A percentile compares a stretch with the other conserved stretches of the same genome.
These are phyloP conservation scores for Aspergillus proliferans DNA, from an alignment of 2,329 filamentous ascomycete genomes.

Conservation along the genomic window DNA sequence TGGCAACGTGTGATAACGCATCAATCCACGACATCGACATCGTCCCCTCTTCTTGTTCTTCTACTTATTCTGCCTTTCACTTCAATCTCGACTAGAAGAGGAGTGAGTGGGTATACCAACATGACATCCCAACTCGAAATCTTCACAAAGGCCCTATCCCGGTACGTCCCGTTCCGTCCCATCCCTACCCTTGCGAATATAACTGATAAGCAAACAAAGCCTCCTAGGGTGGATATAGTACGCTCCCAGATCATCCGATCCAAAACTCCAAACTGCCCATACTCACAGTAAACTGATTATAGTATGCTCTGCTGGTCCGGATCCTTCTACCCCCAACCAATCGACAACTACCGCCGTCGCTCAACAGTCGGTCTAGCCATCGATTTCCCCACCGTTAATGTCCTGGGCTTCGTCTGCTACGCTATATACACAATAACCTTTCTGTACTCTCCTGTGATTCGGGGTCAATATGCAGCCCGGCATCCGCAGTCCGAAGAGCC, in stretches of 20 bases:
- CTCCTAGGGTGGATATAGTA: constrained; percentile 69
- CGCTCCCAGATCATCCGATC: constrained; percentile 10
- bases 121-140: constrained; percentile 29
- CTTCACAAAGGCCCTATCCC: constrained; percentile 37
- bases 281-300: not conserved
- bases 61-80: constrained; percentile 1
- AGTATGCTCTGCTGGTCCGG: constrained; percentile 68
- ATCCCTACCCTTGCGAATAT: not conserved
- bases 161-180: constrained; percentile 23
- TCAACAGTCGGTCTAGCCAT: constrained; percentile 79
- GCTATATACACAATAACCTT: constrained; percentile 67
- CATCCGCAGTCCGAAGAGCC: constrained; percentile 67
- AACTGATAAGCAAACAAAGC: constrained; percentile 41
- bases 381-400: constrained; percentile 72
- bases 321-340: constrained; percentile 87
- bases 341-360: constrained; percentile 69
- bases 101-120: not conserved
- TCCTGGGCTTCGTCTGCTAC: constrained; percentile 61
- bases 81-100: not conserved
- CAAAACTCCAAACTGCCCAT: not conserved
- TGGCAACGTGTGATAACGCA: not conserved
- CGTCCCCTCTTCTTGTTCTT: not conserved
- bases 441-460: constrained; percentile 71
- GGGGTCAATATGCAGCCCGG: constrained; percentile 74
- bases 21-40: not conserved